Percentiles rank a stretch among this genome's conserved stretches.
phyloP scores from a whole-genome alignment of 768 basidiomycete genomes.

The Chalciporus chontae region DNA sequence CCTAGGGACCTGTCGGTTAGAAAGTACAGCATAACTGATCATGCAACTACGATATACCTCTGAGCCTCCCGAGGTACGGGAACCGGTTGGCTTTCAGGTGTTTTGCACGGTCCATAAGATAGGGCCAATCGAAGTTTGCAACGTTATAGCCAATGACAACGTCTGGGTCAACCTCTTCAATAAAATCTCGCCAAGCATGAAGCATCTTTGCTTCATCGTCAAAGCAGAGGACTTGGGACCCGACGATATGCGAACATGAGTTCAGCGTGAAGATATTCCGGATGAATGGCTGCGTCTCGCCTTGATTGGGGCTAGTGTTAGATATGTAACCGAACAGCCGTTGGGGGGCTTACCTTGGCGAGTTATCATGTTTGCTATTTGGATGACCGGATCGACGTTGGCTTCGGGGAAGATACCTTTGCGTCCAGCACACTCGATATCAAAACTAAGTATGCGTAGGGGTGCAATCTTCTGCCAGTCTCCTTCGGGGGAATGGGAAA shows the following conservation, averaged over 20 bases:
- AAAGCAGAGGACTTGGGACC: conserved; percentile 91
- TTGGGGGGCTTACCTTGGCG: conserved; percentile 65
- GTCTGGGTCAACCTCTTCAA: conserved; percentile 89
- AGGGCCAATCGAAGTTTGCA: conserved; percentile 92
- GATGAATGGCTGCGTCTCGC: conserved; percentile 90
- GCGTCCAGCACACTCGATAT: conserved; percentile 98
- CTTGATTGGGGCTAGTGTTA: conserved; percentile 39
- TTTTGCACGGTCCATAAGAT: conserved; percentile 89
- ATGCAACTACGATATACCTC: conserved; percentile 41
- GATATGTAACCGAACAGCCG: background rate
- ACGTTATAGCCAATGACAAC: conserved; percentile 97
- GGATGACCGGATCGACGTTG: conserved; percentile 88
- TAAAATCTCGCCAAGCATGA: conserved; percentile 83
- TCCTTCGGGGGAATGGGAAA: conserved; percentile 89
- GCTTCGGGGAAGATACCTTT: conserved; percentile 98
- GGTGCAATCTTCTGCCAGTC: conserved; percentile 92
- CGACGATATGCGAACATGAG: conserved; percentile 91
- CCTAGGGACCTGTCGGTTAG: conserved; percentile 40
- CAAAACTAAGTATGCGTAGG: conserved; percentile 91
- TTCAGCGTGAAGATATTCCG: conserved; percentile 96
- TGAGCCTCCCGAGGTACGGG: conserved; percentile 71
- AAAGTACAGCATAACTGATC: background rate
- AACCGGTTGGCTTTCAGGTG: conserved; percentile 70
- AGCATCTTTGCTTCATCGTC: conserved; percentile 73
- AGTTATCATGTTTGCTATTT: conserved; percentile 99